These are phyloP conservation scores for Sequoiadendron giganteum DNA, from an alignment of 75 land plant species.

Conservation along the genomic window DNA sequence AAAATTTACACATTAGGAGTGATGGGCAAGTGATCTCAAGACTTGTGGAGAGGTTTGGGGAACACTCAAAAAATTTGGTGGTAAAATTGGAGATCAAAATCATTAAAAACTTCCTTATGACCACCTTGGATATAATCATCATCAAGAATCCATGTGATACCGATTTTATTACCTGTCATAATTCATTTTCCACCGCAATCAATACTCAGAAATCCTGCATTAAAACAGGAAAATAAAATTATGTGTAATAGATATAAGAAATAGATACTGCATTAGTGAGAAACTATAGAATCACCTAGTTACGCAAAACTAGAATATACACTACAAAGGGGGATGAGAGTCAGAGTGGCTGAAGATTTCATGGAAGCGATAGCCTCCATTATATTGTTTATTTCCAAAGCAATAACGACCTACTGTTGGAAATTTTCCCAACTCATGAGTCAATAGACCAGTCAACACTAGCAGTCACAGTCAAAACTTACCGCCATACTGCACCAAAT, in stretches of 20 bases:
- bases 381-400: too few species aligned
- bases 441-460: too few species aligned
- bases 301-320: constrained; percentile 50
- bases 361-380: too few species aligned
- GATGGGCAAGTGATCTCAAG: not conserved
- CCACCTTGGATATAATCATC: not conserved
- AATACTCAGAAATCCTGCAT: not conserved
- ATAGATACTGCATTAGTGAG: too few species aligned
- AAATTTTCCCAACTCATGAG: too few species aligned
- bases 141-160: not conserved
- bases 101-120: not conserved
- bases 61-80: not conserved
- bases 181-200: not conserved
- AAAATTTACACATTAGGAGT: not conserved
- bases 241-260: too few species aligned
- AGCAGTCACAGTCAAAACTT: too few species aligned
- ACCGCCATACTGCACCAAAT: too few species aligned
- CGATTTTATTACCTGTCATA: not conserved
- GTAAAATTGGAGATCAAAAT: not conserved
- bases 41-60: not conserved
- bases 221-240: not conserved
- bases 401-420: too few species aligned
- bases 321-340: constrained; percentile 21
- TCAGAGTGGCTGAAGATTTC: too few species aligned
- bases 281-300: too few species aligned